Evolutionary conservation across 192 early-diverging fungal genomes (phyloP).

Genomic region (Mortierella claussenii): DNA sequence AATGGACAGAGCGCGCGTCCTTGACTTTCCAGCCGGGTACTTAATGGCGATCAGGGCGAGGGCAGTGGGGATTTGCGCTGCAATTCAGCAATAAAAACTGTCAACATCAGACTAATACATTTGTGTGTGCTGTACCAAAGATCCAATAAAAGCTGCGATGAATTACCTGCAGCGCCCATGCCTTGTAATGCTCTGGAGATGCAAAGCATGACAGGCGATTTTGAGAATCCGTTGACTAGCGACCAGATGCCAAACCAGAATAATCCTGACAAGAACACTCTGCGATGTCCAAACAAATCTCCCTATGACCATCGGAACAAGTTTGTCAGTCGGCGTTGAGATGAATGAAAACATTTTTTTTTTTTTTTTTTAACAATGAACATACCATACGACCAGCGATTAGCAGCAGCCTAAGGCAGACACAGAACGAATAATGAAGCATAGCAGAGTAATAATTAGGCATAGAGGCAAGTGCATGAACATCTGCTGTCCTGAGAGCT

Average conservation of each 20-base stretch:
- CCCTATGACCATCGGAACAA: conserved; percentile 12
- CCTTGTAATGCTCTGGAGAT: conserved; percentile 55
- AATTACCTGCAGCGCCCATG: conserved; percentile 49
- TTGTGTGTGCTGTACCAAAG: neutral
- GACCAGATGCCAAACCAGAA: conserved; percentile 46
- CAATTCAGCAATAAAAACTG: neutral
- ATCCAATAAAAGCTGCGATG: neutral
- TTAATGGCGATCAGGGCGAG: conserved; percentile 49
- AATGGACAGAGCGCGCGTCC: conserved; percentile 43
- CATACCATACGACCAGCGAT: conserved; percentile 52
- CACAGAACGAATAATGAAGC: conserved; percentile 3
- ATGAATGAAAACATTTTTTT: neutral
- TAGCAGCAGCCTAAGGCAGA: conserved; percentile 27
- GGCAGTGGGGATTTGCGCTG: conserved; percentile 49
- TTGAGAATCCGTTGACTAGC: conserved; percentile 50
- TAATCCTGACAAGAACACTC: conserved; percentile 47
- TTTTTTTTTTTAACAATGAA: neutral
- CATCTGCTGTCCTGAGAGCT: too few relatives aligned
- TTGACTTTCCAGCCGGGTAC: conserved; percentile 29
- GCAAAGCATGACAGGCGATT: conserved; percentile 46
- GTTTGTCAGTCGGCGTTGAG: neutral
- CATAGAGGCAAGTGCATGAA: too few relatives aligned
- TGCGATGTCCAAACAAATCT: conserved; percentile 55
- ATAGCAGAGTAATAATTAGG: too few relatives aligned
- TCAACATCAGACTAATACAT: neutral